A percentile compares a stretch with the other conserved stretches of the same genome.
phyloP scores from a whole-genome alignment of 768 basidiomycete genomes.

The Lactarius psammicola region DNA sequence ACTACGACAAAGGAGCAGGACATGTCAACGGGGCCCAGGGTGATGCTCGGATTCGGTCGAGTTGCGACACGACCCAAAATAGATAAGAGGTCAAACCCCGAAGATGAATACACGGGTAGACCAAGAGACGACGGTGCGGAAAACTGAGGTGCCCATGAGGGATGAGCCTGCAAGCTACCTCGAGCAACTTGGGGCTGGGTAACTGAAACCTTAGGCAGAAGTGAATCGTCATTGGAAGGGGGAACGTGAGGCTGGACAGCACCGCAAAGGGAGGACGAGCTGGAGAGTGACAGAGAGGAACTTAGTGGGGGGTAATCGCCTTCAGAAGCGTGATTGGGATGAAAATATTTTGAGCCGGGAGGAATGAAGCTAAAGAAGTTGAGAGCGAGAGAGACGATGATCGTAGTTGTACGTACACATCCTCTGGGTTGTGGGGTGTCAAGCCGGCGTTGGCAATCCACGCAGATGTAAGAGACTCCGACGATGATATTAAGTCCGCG shows the following conservation, averaged over 20 bases:
- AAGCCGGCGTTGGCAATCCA: slow-evolving; percentile 28
- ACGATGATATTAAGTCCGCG: slow-evolving; percentile 7
- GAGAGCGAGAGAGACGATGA: slow-evolving; percentile 7
- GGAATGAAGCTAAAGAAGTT: slow-evolving; percentile 11
- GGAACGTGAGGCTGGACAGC: slow-evolving; percentile 12
- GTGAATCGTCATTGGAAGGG: background rate
- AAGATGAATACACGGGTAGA: slow-evolving; percentile 78
- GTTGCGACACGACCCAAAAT: slow-evolving; percentile 75
- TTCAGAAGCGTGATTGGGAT: slow-evolving; percentile 10
- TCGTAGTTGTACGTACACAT: slow-evolving; percentile 21
- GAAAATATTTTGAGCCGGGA: slow-evolving; percentile 9
- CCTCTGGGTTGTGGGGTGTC: slow-evolving; percentile 9
- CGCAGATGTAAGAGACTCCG: slow-evolving; percentile 25
- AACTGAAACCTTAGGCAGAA: slow-evolving; percentile 3
- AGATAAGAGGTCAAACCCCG: slow-evolving; percentile 88
- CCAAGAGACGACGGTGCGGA: slow-evolving; percentile 33
- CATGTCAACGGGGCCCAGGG: slow-evolving; percentile 88
- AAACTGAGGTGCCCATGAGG: slow-evolving; percentile 21
- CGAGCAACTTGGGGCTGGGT: background rate
- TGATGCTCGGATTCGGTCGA: slow-evolving; percentile 69
- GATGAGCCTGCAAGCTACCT: background rate
- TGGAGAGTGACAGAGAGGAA: slow-evolving; percentile 1
- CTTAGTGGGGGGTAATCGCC: slow-evolving; percentile 3
- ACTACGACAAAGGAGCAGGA: slow-evolving; percentile 91
- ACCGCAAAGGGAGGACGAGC: slow-evolving; percentile 17